Evolutionary conservation across 2,329 filamentous ascomycete species (phyloP).

Genomic region (Laburnicola sp.): DNA sequence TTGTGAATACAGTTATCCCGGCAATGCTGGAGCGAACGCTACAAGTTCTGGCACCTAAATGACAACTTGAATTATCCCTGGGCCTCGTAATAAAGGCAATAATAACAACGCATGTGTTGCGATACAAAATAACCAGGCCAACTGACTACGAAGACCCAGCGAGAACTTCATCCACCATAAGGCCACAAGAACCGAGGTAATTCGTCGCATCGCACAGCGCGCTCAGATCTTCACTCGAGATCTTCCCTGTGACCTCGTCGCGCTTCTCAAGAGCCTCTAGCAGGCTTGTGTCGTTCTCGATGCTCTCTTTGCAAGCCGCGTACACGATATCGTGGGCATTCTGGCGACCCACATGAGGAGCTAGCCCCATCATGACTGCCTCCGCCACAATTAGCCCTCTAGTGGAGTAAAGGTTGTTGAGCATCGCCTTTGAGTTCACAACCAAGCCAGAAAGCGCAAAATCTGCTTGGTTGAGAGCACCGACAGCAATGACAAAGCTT

Average conservation of each 20-base stretch:
- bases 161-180: slow-evolving; percentile 43
- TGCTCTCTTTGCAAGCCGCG: slow-evolving; percentile 56
- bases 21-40: slow-evolving; percentile 20
- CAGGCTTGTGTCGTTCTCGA: slow-evolving; percentile 50
- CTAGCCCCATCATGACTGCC: slow-evolving; percentile 64
- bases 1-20: slow-evolving; percentile 19
- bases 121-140: background rate
- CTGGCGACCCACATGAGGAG: slow-evolving; percentile 56
- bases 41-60: slow-evolving; percentile 18
- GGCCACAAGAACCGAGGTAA: slow-evolving; percentile 46
- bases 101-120: background rate
- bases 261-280: slow-evolving; percentile 50
- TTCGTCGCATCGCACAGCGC: slow-evolving; percentile 60
- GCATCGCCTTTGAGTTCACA: slow-evolving; percentile 56
- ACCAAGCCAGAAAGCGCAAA: slow-evolving; percentile 58
- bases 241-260: slow-evolving; percentile 48
- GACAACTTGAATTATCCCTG: background rate
- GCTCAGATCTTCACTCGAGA: slow-evolving; percentile 53
- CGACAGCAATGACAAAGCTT: slow-evolving; percentile 58
- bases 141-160: slow-evolving; percentile 32
- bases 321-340: slow-evolving; percentile 61
- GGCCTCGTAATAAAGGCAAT: slow-evolving; percentile 15
- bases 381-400: slow-evolving; percentile 60
- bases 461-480: slow-evolving; percentile 57
- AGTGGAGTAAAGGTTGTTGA: slow-evolving; percentile 56